A percentile compares a stretch with the other conserved stretches of the same genome.
These are phyloP conservation scores for Volvox carteri DNA, from an alignment of 163 green algal species.

Conservation along the genomic window DNA sequence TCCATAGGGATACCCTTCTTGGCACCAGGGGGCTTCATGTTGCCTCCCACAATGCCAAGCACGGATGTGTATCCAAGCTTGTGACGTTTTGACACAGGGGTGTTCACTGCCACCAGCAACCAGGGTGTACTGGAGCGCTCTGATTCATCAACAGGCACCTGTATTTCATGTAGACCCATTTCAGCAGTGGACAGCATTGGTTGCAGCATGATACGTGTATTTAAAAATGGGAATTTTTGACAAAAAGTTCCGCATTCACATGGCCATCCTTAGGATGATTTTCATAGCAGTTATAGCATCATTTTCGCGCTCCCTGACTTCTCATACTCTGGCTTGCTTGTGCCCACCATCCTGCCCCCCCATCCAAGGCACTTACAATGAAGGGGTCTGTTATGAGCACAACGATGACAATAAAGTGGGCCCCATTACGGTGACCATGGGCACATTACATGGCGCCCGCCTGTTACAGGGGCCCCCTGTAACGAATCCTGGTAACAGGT, in stretches of 20 bases:
- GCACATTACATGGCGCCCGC: too few species aligned
- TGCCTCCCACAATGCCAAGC: constrained; percentile 5
- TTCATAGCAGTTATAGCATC: too few species aligned
- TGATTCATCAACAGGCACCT: constrained; percentile 11
- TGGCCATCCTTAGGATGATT: too few species aligned
- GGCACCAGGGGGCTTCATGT: constrained; percentile 8
- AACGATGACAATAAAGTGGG: not conserved
- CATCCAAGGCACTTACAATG: constrained; percentile 41
- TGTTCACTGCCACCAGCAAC: not conserved
- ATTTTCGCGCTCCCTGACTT: too few species aligned
- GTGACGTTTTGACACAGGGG: not conserved
- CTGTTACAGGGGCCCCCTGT: too few species aligned
- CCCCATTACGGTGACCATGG: too few species aligned
- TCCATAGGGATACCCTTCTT: not conserved
- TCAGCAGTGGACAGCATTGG: not conserved
- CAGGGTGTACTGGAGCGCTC: constrained; percentile 6
- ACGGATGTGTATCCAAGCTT: not conserved
- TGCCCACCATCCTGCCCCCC: too few species aligned
- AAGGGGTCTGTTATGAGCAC: constrained; percentile 13
- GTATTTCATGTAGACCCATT: too few species aligned
- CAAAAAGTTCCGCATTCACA: too few species aligned
- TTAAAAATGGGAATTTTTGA: not conserved
- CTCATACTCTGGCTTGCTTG: not conserved
- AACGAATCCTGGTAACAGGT: too few species aligned
- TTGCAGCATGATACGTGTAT: not conserved